phyloP scores from a whole-genome alignment of 2,329 filamentous ascomycete genomes.

The Cladosporium sp. region DNA sequence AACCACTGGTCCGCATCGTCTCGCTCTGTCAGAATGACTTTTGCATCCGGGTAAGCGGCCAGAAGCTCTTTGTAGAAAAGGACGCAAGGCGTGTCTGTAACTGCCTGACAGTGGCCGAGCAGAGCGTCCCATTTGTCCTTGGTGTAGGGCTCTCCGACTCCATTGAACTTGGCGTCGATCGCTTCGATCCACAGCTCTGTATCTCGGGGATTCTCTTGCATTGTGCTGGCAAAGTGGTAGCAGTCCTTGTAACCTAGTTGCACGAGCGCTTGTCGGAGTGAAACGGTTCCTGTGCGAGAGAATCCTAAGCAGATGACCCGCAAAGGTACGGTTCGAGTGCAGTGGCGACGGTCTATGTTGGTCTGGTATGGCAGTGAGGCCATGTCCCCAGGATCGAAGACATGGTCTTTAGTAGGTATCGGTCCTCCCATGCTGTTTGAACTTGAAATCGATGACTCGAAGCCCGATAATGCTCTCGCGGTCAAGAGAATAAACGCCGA shows the following conservation, averaged over 20 bases:
- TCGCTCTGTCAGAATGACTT: slow-evolving; percentile 33
- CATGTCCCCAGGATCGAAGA: slow-evolving; percentile 12
- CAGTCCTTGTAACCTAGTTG: slow-evolving; percentile 59
- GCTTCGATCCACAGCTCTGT: slow-evolving; percentile 22
- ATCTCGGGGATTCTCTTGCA: slow-evolving; percentile 20
- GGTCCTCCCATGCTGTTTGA: neutral
- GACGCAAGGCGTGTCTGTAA: slow-evolving; percentile 31
- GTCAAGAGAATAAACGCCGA: too few relatives aligned
- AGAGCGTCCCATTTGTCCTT: slow-evolving; percentile 30
- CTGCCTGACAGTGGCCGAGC: slow-evolving; percentile 28
- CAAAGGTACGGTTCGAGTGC: slow-evolving; percentile 47
- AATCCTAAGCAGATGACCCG: slow-evolving; percentile 61
- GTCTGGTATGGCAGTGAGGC: slow-evolving; percentile 8
- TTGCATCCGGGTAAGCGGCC: slow-evolving; percentile 34
- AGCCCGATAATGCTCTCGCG: too few relatives aligned
- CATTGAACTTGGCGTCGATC: slow-evolving; percentile 20
- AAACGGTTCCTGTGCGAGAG: slow-evolving; percentile 63
- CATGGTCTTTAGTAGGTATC: neutral
- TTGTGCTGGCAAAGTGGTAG: slow-evolving; percentile 59
- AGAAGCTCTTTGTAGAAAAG: slow-evolving; percentile 36
- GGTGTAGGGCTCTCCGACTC: slow-evolving; percentile 5
- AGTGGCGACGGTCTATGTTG: slow-evolving; percentile 16
- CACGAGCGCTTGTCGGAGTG: slow-evolving; percentile 47
- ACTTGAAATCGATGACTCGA: too few relatives aligned
- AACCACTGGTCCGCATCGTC: slow-evolving; percentile 17